phyloP scores from a whole-genome alignment of 148 eudicot genomes.

The Agrostemma githago region DNA sequence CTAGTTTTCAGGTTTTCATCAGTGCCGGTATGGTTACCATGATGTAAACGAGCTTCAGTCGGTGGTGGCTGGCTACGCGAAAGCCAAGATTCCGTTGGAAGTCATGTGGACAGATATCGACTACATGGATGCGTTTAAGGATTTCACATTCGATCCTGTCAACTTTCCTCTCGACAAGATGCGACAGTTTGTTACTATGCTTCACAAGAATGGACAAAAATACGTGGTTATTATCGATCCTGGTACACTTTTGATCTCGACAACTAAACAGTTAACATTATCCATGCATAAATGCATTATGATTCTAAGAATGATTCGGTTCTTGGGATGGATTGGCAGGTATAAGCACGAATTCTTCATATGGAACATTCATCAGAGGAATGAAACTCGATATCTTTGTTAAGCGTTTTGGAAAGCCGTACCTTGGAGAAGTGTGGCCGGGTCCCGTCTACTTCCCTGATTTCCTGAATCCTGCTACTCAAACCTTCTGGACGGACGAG shows the following conservation, averaged over 20 bases:
- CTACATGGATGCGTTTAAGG: conserved; percentile 80
- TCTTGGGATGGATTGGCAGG: conserved; percentile 33
- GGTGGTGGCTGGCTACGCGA: conserved; percentile 58
- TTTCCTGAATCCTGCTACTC: conserved; percentile 52
- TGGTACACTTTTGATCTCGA: conserved; percentile 34
- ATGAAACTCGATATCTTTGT: conserved; percentile 58
- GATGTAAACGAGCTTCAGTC: conserved; percentile 45
- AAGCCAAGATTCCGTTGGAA: conserved; percentile 61
- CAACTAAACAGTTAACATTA: neutral
- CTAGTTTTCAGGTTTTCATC: conserved; percentile 60
- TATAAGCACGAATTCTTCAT: conserved; percentile 51
- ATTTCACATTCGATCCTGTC: conserved; percentile 72
- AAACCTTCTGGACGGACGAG: conserved; percentile 58
- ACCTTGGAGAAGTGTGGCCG: conserved; percentile 80
- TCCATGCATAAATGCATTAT: neutral
- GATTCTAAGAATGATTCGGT: neutral
- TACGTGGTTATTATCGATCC: conserved; percentile 83
- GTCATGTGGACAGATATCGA: conserved; percentile 90
- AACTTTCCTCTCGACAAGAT: conserved; percentile 58
- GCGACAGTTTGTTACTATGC: conserved; percentile 47
- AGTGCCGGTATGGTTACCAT: conserved; percentile 74
- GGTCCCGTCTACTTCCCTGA: conserved; percentile 81
- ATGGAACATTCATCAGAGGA: conserved; percentile 64
- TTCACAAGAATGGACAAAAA: conserved; percentile 64
- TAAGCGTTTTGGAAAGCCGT: conserved; percentile 54